These are phyloP conservation scores for Ocimum tenuiflorum DNA, from an alignment of 257 asterid species.

Conservation along the genomic window DNA sequence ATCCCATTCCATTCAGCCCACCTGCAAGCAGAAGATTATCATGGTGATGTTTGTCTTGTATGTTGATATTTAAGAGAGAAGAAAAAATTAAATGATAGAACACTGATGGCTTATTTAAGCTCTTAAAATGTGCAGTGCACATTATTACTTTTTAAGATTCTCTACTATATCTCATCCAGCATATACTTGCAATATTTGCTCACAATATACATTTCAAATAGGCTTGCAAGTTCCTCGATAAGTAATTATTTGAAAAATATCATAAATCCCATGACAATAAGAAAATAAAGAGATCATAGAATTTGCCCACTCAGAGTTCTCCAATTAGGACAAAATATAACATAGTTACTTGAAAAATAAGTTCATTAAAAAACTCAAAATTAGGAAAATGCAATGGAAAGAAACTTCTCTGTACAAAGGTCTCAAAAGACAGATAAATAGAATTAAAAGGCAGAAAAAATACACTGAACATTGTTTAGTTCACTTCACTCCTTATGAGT, in stretches of 20 bases:
- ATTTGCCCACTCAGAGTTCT: not conserved
- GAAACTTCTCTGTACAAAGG: not conserved
- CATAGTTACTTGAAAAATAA: not conserved
- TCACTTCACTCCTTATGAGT: not conserved
- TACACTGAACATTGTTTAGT: not conserved
- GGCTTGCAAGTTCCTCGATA: not conserved
- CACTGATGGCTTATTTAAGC: not conserved
- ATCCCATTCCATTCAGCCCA: slow-evolving; percentile 99
- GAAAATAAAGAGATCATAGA: not conserved
- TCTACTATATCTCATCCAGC: slow-evolving; percentile 6
- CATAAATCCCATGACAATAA: not conserved
- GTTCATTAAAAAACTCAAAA: not conserved
- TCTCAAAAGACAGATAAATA: not conserved
- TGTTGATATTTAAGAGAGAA: not conserved
- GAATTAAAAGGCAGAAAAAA: not conserved
- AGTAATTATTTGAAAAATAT: not conserved
- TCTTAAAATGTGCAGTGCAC: slow-evolving; percentile 5
- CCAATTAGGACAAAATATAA: not conserved
- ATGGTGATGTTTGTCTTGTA: slow-evolving; percentile 3
- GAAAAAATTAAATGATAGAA: not conserved
- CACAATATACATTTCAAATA: not conserved
- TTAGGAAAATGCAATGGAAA: not conserved
- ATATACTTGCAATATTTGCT: slow-evolving; percentile 3
- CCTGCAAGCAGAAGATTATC: slow-evolving; percentile 42
- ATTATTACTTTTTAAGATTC: not conserved